Percentiles rank a stretch among this genome's conserved stretches.
phyloP scores from a whole-genome alignment of 164 flowering plant species.

The Nymphaea thermarum region DNA sequence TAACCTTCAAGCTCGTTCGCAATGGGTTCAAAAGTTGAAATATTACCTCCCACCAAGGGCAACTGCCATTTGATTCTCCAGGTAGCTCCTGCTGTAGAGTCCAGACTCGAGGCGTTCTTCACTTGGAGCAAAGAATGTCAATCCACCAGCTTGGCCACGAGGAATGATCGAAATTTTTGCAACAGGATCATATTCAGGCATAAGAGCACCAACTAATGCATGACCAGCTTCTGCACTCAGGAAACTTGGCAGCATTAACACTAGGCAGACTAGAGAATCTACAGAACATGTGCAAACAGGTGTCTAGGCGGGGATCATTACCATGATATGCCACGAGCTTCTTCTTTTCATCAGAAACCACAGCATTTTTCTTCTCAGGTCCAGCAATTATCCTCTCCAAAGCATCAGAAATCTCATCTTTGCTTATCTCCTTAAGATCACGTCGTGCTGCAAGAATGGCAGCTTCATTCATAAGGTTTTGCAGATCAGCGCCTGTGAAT shows the following conservation, averaged over 20 bases:
- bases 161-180: conserved; percentile 96
- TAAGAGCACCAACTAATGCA: conserved; percentile 90
- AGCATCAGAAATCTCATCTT: conserved; percentile 89
- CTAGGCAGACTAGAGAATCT: no score
- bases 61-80: conserved; percentile 99
- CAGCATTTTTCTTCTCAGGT: conserved; percentile 99
- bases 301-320: conserved; percentile 8
- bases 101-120: conserved; percentile 98
- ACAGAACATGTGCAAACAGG: background rate
- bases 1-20: background rate
- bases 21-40: background rate
- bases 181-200: conserved; percentile 97
- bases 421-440: conserved; percentile 85
- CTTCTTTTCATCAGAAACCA: conserved; percentile 90
- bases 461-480: conserved; percentile 95
- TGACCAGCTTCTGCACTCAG: conserved; percentile 87
- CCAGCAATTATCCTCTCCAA: conserved; percentile 94
- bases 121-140: conserved; percentile 91
- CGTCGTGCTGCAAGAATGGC: conserved; percentile 97
- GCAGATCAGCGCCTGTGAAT: conserved; percentile 91
- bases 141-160: conserved; percentile 99
- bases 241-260: no score
- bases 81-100: conserved; percentile 88
- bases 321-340: conserved; percentile 95
- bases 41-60: conserved; percentile 95